Evolutionary conservation across 1,284 basidiomycete species (phyloP), one percentile per base, ranked within the genome.

Genomic region (Porogramme epimiltina): DNA sequence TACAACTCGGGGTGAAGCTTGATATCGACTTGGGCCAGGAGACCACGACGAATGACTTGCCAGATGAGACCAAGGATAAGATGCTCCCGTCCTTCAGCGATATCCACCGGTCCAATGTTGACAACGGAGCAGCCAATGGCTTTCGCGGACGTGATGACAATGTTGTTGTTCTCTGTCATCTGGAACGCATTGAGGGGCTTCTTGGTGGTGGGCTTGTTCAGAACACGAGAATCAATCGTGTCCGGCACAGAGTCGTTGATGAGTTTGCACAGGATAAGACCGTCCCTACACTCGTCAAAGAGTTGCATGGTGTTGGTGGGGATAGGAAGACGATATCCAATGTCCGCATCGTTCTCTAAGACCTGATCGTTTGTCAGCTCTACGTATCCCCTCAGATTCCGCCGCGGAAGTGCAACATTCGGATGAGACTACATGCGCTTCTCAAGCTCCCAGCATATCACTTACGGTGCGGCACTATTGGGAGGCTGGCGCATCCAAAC

Each of bases 91-190:
- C 96, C 95, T 58, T 98, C 95, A 42, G 93, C 84, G 52, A 99
- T 77, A 73, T 99, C 96, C 19, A 85, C 82, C 0, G 96, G 90
- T 33, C 97, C 96, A 60, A 99, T 98, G 75, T 99, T 99, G 71
- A 99, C 96, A 46, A 98, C 95, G 8, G 92, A 95, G 70, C 97
- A 98, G 33, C 96, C 96, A 61, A 99, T 98, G 70, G 92, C 96
- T 73, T 98, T 73, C 39, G 96, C 87, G 28, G 97, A 99, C 10
- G 93, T 91, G 73, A 99, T 98, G 68, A 99, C 96, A 64, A 99
- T 96, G 74, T 98, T 99, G 80, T 99, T 98, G 80, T 99, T 99
- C 72, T 99, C 96, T 0, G 96, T 98, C 70, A 98, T 98, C 68
- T 98, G 95, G 85, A 99, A 99, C 0, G 91, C 91, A 68, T 94